Evolutionary conservation across 768 basidiomycete genomes (phyloP).

Genomic region (Suillus ampliporus): DNA sequence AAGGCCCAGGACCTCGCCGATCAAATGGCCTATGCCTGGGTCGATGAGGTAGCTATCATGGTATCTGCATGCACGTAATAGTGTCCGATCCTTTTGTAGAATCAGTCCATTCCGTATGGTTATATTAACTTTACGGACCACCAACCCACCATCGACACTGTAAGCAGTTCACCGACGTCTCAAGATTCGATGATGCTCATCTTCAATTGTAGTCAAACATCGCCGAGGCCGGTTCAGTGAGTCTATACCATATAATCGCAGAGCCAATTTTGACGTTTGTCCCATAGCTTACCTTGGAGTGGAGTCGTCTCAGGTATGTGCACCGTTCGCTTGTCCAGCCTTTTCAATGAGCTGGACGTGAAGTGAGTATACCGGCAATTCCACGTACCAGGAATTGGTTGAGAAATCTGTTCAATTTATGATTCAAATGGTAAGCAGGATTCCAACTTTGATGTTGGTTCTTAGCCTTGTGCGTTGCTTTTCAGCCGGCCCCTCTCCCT

Average conservation of each 20-base stretch:
- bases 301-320: slow-evolving; percentile 51
- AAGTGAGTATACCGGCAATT: slow-evolving; percentile 58
- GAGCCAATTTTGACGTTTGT: not conserved
- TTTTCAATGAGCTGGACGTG: not conserved
- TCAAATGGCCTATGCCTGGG: slow-evolving; percentile 67
- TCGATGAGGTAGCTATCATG: slow-evolving; percentile 45
- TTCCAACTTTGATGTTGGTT: slow-evolving; percentile 16
- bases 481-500: slow-evolving; percentile 28
- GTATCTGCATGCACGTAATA: slow-evolving; percentile 20
- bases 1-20: slow-evolving; percentile 70
- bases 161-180: slow-evolving; percentile 24
- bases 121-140: slow-evolving; percentile 45
- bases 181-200: not conserved
- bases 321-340: not conserved
- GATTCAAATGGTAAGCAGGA: slow-evolving; percentile 42
- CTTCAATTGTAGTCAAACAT: slow-evolving; percentile 50
- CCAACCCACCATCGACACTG: slow-evolving; percentile 33
- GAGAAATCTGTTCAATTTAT: slow-evolving; percentile 60
- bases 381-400: slow-evolving; percentile 60
- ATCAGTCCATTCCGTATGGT: slow-evolving; percentile 44
- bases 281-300: slow-evolving; percentile 61
- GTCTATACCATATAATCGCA: slow-evolving; percentile 15
- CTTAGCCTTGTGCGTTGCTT: not conserved
- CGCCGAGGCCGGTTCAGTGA: slow-evolving; percentile 51
- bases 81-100: not conserved